Conservation (phyloP, 2,329 filamentous ascomycete species). For the Colletotrichum spinosum region DNA sequence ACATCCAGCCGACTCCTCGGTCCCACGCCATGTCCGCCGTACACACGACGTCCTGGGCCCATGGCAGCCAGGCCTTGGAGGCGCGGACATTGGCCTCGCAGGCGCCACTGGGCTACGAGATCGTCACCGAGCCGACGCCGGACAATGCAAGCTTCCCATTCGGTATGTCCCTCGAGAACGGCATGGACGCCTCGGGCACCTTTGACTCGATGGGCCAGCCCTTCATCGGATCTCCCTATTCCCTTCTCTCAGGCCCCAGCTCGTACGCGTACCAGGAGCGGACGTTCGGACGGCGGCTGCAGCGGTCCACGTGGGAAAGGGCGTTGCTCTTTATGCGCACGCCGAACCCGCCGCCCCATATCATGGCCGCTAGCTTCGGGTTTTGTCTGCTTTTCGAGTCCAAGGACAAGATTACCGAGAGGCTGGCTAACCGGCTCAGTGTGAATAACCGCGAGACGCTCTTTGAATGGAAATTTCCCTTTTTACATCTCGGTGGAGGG, state of each 20-base stretch:
- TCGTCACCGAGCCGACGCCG: slow-evolving; percentile 62
- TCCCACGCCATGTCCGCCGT: slow-evolving; percentile 15
- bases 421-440: slow-evolving; percentile 50
- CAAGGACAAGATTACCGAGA: slow-evolving; percentile 58
- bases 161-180: slow-evolving; percentile 43
- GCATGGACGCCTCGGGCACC: slow-evolving; percentile 11
- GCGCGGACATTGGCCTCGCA: neutral
- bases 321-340: slow-evolving; percentile 69
- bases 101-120: slow-evolving; percentile 51
- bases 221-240: slow-evolving; percentile 43
- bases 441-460: slow-evolving; percentile 56
- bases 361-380: slow-evolving; percentile 71
- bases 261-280: slow-evolving; percentile 73
- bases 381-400: slow-evolving; percentile 74
- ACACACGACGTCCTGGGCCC: slow-evolving; percentile 21
- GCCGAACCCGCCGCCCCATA: slow-evolving; percentile 58
- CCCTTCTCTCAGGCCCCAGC: slow-evolving; percentile 55
- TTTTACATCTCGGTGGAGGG: slow-evolving; percentile 74
- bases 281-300: slow-evolving; percentile 77
- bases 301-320: slow-evolving; percentile 72
- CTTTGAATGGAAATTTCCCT: slow-evolving; percentile 69
- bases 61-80: neutral
- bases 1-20: neutral
- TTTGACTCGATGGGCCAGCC: slow-evolving; percentile 9
- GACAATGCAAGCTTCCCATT: slow-evolving; percentile 67